These are phyloP conservation scores for Drechslera avenae DNA, from an alignment of 2,329 filamentous ascomycete species.

Conservation along the genomic window DNA sequence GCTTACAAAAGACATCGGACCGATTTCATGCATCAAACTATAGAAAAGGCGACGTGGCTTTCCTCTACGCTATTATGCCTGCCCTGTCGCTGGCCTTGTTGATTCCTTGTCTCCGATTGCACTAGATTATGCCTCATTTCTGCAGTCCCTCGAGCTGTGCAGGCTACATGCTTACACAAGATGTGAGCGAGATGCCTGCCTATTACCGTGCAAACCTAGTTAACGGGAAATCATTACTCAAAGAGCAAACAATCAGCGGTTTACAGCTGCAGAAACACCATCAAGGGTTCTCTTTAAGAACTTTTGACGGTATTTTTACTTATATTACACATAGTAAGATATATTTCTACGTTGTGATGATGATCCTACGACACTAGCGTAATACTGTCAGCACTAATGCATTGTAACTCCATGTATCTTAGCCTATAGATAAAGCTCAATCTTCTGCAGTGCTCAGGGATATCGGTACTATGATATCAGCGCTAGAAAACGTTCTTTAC, in stretches of 20 bases:
- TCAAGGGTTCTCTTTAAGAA: no score
- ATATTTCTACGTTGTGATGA: no score
- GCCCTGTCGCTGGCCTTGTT: neutral
- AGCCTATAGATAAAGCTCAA: neutral
- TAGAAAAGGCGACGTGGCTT: conserved; percentile 1
- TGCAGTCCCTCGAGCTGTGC: neutral
- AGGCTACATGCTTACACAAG: neutral
- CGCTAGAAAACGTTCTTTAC: conserved; percentile 1
- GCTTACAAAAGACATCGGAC: neutral
- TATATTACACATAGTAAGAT: no score
- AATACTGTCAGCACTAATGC: neutral
- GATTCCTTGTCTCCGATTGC: neutral
- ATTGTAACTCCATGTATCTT: neutral
- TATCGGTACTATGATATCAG: neutral
- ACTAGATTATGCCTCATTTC: neutral
- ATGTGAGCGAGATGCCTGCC: neutral
- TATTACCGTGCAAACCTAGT: neutral
- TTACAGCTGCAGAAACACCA: neutral
- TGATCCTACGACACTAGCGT: neutral
- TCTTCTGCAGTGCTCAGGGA: neutral
- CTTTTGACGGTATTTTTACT: no score
- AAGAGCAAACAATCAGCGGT: neutral
- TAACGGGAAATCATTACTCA: neutral
- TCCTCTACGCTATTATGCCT: no score
- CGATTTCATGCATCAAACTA: neutral